phyloP scores from a whole-genome alignment of 2,329 filamentous ascomycete species.

The Metarhizium rileyi region DNA sequence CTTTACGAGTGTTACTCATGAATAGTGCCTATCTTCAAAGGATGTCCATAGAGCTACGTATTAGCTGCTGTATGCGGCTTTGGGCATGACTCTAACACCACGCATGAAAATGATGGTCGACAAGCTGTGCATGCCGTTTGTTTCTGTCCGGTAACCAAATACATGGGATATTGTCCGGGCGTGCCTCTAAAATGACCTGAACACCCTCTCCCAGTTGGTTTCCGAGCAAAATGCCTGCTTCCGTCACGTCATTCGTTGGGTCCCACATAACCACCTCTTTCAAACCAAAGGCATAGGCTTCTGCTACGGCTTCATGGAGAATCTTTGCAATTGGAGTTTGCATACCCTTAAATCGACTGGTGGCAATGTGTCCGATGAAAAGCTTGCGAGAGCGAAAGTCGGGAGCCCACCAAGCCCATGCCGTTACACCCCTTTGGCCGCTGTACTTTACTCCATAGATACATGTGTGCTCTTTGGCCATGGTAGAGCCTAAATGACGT shows the following conservation, averaged over 20 bases:
- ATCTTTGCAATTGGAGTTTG: conserved; percentile 4
- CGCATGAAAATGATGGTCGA: neutral
- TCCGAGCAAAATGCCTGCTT: neutral
- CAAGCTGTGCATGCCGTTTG: neutral
- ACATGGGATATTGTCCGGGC: neutral
- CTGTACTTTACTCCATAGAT: conserved; percentile 8
- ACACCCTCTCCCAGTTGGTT: neutral
- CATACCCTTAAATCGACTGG: neutral
- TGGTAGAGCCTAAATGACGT: neutral
- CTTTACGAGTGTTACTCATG: no score
- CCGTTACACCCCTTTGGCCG: conserved; percentile 11
- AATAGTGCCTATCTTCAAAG: neutral
- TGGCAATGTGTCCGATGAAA: neutral
- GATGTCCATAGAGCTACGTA: neutral
- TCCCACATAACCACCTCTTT: neutral
- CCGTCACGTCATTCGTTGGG: neutral
- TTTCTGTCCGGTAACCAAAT: neutral
- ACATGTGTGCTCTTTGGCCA: neutral
- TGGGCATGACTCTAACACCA: neutral
- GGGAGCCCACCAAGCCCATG: neutral
- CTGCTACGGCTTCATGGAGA: conserved; percentile 15
- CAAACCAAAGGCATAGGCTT: conserved; percentile 14
- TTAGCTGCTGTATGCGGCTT: neutral
- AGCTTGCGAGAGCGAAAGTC: neutral
- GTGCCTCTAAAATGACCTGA: neutral